phyloP scores from a whole-genome alignment of 2,329 filamentous ascomycete genomes.

The Nemania sp. region DNA sequence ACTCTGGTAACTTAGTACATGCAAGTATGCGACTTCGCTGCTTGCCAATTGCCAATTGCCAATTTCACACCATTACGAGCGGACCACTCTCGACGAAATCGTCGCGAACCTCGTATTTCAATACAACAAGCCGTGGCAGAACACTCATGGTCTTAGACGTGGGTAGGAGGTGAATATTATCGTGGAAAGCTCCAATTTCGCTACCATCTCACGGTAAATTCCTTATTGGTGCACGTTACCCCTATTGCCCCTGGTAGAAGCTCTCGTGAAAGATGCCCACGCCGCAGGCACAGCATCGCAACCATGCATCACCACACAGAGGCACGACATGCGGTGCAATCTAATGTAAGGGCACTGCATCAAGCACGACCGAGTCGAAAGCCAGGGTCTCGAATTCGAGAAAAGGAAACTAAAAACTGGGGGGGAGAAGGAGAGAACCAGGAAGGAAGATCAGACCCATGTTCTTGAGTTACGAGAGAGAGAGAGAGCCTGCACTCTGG shows the following conservation, averaged over 20 bases:
- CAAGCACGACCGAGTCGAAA: neutral
- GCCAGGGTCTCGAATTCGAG: neutral
- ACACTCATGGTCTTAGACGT: neutral
- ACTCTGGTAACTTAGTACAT: neutral
- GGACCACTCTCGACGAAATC: neutral
- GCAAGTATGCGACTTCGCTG: neutral
- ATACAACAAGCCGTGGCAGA: neutral
- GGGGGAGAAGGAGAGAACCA: no score
- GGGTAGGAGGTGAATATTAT: neutral
- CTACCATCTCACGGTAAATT: neutral
- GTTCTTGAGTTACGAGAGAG: neutral
- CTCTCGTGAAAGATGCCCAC: constrained; percentile 6
- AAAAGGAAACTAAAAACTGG: no score
- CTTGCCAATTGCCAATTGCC: neutral
- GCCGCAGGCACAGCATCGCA: neutral
- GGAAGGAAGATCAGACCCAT: constrained; percentile 1
- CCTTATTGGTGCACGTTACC: constrained; percentile 11
- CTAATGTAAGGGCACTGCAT: constrained; percentile 21
- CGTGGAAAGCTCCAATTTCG: neutral
- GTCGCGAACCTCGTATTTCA: neutral
- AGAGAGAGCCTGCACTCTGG: neutral
- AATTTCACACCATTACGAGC: neutral
- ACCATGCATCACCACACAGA: constrained; percentile 15
- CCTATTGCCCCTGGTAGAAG: constrained; percentile 2
- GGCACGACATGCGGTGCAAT: constrained; percentile 13